Percentiles rank a stretch among this genome's conserved stretches.
These are phyloP conservation scores for Apiotrichum siamense DNA, from an alignment of 1,284 basidiomycete species.

Conservation along the genomic window DNA sequence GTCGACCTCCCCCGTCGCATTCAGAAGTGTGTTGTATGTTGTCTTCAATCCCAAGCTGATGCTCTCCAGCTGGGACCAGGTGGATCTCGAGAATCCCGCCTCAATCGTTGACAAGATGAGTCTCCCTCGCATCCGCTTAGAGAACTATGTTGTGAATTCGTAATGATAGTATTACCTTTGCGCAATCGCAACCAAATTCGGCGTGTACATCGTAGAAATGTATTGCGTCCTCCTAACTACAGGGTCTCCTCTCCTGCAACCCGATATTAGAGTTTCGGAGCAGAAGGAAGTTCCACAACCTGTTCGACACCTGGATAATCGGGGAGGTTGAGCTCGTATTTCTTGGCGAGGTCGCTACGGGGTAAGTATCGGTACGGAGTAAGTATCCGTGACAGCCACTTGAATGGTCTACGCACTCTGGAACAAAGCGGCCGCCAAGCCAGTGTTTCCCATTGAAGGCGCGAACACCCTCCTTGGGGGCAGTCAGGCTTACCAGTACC, in stretches of 20 bases:
- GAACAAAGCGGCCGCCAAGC: constrained; percentile 85
- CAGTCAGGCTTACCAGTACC: constrained; percentile 83
- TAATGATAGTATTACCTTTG: constrained; percentile 1
- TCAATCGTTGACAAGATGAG: constrained; percentile 4
- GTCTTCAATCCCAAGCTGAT: background rate
- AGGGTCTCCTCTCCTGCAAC: no score
- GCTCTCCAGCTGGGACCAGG: constrained; percentile 7
- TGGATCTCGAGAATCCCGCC: constrained; percentile 6
- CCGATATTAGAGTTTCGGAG: constrained; percentile 6
- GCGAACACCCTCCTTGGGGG: constrained; percentile 81
- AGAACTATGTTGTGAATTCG: no score
- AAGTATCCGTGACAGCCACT: background rate
- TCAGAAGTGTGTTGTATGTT: constrained; percentile 9
- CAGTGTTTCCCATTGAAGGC: constrained; percentile 78
- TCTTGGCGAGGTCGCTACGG: constrained; percentile 60
- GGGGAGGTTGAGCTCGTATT: constrained; percentile 69
- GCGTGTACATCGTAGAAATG: constrained; percentile 22
- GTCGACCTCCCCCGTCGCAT: constrained; percentile 21
- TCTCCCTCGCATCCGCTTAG: constrained; percentile 14
- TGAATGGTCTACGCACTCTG: constrained; percentile 56
- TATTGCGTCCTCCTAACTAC: no score
- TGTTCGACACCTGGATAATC: constrained; percentile 68
- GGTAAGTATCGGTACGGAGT: no score
- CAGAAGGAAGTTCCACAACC: constrained; percentile 61
- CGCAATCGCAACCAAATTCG: no score